These are phyloP conservation scores for Camellia granthamiana DNA, from an alignment of 148 eudicot genomes.

Conservation along the genomic window DNA sequence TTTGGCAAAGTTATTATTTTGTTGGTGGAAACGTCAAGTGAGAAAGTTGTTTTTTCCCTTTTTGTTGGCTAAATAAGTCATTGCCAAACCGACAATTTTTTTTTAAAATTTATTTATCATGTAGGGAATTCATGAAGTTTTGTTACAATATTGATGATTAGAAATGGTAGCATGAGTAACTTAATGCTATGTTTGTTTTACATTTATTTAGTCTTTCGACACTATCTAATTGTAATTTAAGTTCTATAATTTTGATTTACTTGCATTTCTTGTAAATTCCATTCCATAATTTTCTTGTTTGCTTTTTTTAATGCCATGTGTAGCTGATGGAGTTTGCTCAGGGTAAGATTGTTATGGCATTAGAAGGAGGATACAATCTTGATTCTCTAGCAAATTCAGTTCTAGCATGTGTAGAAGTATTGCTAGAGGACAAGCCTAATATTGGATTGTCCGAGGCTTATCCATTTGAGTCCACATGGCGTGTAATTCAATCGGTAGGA, in stretches of 20 bases:
- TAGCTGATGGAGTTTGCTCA: constrained; percentile 86
- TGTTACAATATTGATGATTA: neutral
- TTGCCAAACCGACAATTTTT: too few relatives aligned
- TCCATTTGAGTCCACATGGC: constrained; percentile 92
- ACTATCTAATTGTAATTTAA: neutral
- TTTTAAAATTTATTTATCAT: neutral
- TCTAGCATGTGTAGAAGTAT: constrained; percentile 73
- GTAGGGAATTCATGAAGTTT: neutral
- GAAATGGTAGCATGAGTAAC: neutral
- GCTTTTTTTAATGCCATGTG: constrained; percentile 13
- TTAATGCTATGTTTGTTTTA: neutral
- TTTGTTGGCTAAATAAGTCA: too few relatives aligned
- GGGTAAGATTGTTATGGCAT: constrained; percentile 78
- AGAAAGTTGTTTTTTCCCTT: too few relatives aligned
- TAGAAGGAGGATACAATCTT: constrained; percentile 97
- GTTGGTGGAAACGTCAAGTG: too few relatives aligned
- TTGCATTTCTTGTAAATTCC: neutral
- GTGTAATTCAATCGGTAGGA: constrained; percentile 64
- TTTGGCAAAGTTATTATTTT: too few relatives aligned
- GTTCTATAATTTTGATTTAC: neutral
- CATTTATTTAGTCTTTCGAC: constrained; percentile 2
- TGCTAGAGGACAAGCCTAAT: constrained; percentile 62
- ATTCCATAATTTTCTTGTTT: constrained; percentile 1
- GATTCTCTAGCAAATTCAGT: constrained; percentile 71
- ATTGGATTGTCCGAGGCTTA: constrained; percentile 53